Conservation (phyloP, 164 flowering plant species). For the Piper longum region DNA sequence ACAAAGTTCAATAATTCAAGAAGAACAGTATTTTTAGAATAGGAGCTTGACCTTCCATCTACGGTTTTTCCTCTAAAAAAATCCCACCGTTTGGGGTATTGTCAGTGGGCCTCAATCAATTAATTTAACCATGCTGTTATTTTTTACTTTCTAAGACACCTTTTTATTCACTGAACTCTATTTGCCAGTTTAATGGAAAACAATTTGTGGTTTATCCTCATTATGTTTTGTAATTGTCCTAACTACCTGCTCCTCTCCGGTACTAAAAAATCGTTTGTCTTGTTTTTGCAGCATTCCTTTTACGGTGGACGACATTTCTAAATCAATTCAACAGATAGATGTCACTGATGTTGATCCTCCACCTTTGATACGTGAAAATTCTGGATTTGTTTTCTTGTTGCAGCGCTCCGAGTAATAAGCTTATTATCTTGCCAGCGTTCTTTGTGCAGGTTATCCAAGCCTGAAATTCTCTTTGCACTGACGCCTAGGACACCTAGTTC, state of each 20-base stretch:
- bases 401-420: conserved; percentile 49
- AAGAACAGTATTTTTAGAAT: too few relatives aligned
- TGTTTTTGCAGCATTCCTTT: conserved; percentile 76
- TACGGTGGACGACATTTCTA: conserved; percentile 87
- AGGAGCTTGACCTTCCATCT: too few relatives aligned
- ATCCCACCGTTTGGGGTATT: too few relatives aligned
- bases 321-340: conserved; percentile 67
- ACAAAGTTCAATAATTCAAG: too few relatives aligned
- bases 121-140: too few relatives aligned
- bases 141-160: too few relatives aligned
- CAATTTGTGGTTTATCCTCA: too few relatives aligned
- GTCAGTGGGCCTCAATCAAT: too few relatives aligned
- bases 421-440: background rate
- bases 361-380: conserved; percentile 74
- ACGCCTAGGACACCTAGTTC: background rate
- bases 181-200: too few relatives aligned
- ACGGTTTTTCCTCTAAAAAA: too few relatives aligned
- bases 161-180: too few relatives aligned
- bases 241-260: background rate
- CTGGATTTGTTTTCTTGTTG: conserved; percentile 73
- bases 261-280: background rate
- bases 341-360: conserved; percentile 80
- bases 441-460: background rate
- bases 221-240: too few relatives aligned
- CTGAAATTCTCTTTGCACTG: background rate